Evolutionary conservation across 805 yeast species (phyloP), one percentile per base, ranked within the genome.

Genomic region (Candida vartiovaarae): DNA sequence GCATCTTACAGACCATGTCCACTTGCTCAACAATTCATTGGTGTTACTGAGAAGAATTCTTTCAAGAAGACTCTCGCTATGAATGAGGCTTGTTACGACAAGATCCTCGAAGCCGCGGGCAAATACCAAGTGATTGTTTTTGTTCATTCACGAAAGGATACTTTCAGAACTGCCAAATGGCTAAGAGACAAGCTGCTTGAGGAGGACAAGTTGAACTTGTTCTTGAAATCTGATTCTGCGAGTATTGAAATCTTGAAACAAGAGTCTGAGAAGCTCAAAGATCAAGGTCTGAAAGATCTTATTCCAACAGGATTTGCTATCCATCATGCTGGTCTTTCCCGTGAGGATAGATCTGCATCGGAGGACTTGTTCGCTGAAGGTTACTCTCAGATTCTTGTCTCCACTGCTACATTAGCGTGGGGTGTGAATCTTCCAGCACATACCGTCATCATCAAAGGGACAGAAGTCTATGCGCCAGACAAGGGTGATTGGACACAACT

Each of bases 381-480:
- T 3, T 80, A 84, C 47, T 65, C 87, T n/a, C 84, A 80, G 53
- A 84, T 89, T 1, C 67, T 89, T 44, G 90, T 90, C 1, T 87
- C 95, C 0, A 89, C 97, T 3, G 95, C 96, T 0, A 89, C 97
- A 0, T 73, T 89, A 47, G 96, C 97, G 0, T 89, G 97, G 97
- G 97, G 97, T 73, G 96, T 89, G 30, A 89, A 89, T 59, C 70
- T 89, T 44, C 97, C 97, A 3, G 96, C 96, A 0, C 96, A 90
- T 57, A 87, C 96, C 0, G 97, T 89, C 29, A 81, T 89, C 27
- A 85, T 89, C 49, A 87, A 87, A 56, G 98, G 98, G 0, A 91
- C 99, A 0, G 95, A 87, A 56, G 81, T 89, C 0, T 93, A 95
- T 56, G 84, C 93, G 5, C 97, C 99, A 0, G 93, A 84, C 50